Evolutionary conservation across 495 filamentous ascomycete genomes (phyloP).

Genomic region (Hypomontagnella monticulosa): DNA sequence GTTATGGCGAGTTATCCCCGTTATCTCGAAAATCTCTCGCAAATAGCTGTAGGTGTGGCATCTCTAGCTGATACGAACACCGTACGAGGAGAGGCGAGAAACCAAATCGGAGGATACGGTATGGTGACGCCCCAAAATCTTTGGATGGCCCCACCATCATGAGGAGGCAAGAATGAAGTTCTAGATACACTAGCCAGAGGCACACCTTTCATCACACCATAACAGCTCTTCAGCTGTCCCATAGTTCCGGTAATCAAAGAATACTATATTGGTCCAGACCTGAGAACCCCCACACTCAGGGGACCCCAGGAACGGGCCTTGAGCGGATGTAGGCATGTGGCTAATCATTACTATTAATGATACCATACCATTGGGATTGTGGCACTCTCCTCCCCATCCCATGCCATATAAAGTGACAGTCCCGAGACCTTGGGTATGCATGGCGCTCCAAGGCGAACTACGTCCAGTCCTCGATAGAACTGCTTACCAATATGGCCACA

Average conservation of each 20-base stretch:
- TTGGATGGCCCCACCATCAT: too few species aligned
- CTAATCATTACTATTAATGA: slow-evolving; percentile 29
- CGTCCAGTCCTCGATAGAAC: background rate
- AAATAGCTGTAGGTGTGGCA: background rate
- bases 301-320: slow-evolving; percentile 2
- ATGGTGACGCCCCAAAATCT: background rate
- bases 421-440: background rate
- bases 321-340: slow-evolving; percentile 5
- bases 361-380: slow-evolving; percentile 25
- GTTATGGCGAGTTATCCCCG: slow-evolving; percentile 27
- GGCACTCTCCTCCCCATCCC: background rate
- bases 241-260: background rate
- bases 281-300: slow-evolving; percentile 18
- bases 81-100: background rate
- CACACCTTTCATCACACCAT: background rate
- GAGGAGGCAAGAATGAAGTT: background rate
- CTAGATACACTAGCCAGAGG: background rate
- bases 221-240: background rate
- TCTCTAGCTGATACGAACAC: background rate
- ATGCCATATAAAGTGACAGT: slow-evolving; percentile 16
- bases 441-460: background rate
- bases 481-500: slow-evolving; percentile 24
- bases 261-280: background rate
- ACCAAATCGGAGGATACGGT: too few species aligned
- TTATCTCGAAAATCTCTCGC: background rate